Evolutionary conservation across 345 rosid genomes (phyloP), one percentile per base, ranked within the genome.

Genomic region (Boechera retrofracta): DNA sequence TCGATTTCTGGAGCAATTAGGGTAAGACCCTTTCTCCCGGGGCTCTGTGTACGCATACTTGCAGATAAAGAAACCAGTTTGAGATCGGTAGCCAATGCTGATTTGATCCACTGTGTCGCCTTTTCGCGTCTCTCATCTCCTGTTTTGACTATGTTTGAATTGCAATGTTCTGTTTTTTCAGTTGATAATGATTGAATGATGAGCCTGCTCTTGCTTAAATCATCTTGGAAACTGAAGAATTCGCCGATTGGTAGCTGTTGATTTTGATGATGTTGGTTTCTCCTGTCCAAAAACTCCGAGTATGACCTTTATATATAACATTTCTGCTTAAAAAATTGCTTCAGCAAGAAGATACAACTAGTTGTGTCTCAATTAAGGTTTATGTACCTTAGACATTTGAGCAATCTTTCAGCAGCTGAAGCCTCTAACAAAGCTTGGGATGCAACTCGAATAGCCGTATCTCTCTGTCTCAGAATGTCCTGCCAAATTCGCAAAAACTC

Each of bases 341-440:
- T 63, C 73, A 53, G 16, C 6, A 72, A 76, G 18, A 68, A 15
- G 52, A 13, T 64, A 44, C 35, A 64, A 4, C 5, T 61, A 64
- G n/a, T 26, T 48, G 18, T 58, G 13, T 48, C 33, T 55, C 12
- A 10, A 0, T 58, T n/a, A 1, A 10, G 64, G 38, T 36, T 45
- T 9, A 3, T 76, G n/a, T 21, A 87, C 92, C 89, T 84, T 68
- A 89, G 81, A 75, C 91, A 87, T 69, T 84, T 89, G 54, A 92
- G 89, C 79, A 87, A 79, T 80, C 84, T 81, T 73, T 90, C 91
- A 26, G 88, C 71, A 48, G 89, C 88, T 39, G 93, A 82, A 72
- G 94, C 94, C 70, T 90, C 91, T 79, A 85, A 80, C 77, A 88
- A 78, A 51, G 91, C 87, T 35, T 87, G 89, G 24, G 83, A 76